These are phyloP conservation scores for Entrophospora sp. DNA, from an alignment of 192 early-diverging fungal species.

Conservation along the genomic window DNA sequence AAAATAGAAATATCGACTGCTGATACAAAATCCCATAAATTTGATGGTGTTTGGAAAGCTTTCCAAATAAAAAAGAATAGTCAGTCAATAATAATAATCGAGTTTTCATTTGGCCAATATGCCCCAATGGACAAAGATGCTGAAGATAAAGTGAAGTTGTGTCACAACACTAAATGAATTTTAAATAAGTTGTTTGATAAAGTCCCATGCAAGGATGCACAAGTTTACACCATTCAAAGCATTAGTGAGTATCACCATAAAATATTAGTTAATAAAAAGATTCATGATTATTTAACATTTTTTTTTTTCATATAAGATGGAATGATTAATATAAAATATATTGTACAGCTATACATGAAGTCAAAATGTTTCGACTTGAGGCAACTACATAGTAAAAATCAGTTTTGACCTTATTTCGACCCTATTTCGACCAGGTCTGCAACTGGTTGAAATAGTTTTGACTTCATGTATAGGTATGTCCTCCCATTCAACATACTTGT, in stretches of 20 bases:
- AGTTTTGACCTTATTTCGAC: too few species aligned
- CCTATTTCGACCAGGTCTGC: too few species aligned
- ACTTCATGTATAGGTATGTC: too few species aligned
- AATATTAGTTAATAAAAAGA: neutral
- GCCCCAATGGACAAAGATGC: neutral
- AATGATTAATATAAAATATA: too few species aligned
- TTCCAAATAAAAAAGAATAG: neutral
- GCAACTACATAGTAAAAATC: too few species aligned
- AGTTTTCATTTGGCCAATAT: neutral
- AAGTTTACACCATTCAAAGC: neutral
- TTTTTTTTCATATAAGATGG: too few species aligned
- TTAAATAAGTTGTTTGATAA: constrained; percentile 1
- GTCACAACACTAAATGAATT: neutral
- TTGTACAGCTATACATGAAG: too few species aligned
- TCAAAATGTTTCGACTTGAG: too few species aligned
- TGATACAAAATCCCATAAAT: neutral
- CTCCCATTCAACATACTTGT: neutral
- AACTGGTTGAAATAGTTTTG: too few species aligned
- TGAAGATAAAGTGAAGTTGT: constrained; percentile 3
- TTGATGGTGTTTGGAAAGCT: neutral
- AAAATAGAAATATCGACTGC: neutral
- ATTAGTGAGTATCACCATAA: neutral
- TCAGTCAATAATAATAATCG: neutral
- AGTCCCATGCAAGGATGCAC: neutral
- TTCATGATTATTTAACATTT: neutral